Evolutionary conservation across 345 rosid species (phyloP).

Genomic region (Barbarea vulgaris): DNA sequence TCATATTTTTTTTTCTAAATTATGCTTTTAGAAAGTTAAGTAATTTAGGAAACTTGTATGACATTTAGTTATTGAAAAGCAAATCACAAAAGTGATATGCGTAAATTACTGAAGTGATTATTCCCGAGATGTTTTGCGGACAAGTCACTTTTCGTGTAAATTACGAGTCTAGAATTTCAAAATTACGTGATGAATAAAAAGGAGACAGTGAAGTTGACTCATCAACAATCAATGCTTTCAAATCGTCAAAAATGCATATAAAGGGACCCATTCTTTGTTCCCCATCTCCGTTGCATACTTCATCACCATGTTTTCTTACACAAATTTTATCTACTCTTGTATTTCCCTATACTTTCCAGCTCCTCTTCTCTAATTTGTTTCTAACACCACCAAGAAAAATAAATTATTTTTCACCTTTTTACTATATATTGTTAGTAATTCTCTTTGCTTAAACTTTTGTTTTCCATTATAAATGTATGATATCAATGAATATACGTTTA

Average conservation of each 20-base stretch:
- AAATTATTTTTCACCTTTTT: background rate
- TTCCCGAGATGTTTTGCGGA: conserved; percentile 6
- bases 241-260: conserved; percentile 36
- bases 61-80: background rate
- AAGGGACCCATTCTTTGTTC: conserved; percentile 62
- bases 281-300: conserved; percentile 53
- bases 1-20: background rate
- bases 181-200: conserved; percentile 42
- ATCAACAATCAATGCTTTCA: conserved; percentile 49
- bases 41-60: background rate
- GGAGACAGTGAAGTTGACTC: conserved; percentile 63
- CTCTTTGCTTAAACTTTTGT: background rate
- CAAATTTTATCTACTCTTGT: background rate
- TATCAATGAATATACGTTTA: background rate
- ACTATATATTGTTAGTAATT: background rate
- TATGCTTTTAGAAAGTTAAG: background rate
- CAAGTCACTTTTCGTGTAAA: conserved; percentile 29
- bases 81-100: conserved; percentile 16
- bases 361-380: conserved; percentile 3
- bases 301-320: conserved; percentile 42
- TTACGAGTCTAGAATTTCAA: conserved; percentile 16
- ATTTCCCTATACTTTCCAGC: background rate
- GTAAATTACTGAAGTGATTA: conserved; percentile 11
- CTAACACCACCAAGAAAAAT: background rate
- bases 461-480: background rate